Evolutionary conservation across 2,329 filamentous ascomycete species (phyloP).

Genomic region (Phyllosticta citriasiana): DNA sequence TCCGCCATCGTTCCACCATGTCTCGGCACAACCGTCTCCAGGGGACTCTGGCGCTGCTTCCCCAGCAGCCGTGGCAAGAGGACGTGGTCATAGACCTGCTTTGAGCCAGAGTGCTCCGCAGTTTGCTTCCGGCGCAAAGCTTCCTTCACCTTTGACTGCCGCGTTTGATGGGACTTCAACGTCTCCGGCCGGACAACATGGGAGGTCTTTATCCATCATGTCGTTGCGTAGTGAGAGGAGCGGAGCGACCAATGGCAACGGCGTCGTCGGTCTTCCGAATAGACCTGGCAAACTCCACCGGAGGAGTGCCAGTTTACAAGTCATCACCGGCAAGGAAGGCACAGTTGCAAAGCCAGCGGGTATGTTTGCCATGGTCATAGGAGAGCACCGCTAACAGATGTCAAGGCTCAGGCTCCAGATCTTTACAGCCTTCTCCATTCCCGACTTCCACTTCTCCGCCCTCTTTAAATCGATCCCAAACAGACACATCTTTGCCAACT

Average conservation of each 20-base stretch:
- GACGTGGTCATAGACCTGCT: slow-evolving; percentile 54
- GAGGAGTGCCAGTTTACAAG: slow-evolving; percentile 73
- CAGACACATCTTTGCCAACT: slow-evolving; percentile 22
- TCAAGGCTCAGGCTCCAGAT: neutral
- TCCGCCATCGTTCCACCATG: slow-evolving; percentile 19
- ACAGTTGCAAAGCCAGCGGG: neutral
- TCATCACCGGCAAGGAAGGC: slow-evolving; percentile 39
- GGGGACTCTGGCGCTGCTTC: slow-evolving; percentile 5
- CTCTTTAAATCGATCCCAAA: slow-evolving; percentile 15
- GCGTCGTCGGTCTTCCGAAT: slow-evolving; percentile 14
- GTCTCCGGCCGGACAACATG: slow-evolving; percentile 25
- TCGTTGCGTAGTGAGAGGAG: slow-evolving; percentile 22
- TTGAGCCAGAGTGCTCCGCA: slow-evolving; percentile 46
- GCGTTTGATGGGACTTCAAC: slow-evolving; percentile 18
- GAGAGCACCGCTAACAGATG: slow-evolving; percentile 10
- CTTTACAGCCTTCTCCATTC: slow-evolving; percentile 32
- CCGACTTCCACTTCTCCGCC: slow-evolving; percentile 28
- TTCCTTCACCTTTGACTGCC: slow-evolving; percentile 1
- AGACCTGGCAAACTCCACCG: slow-evolving; percentile 57
- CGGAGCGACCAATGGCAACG: slow-evolving; percentile 1
- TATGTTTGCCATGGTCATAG: neutral
- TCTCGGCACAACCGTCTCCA: neutral
- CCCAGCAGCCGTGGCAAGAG: slow-evolving; percentile 1
- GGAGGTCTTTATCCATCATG: slow-evolving; percentile 40
- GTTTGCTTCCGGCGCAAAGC: neutral